A percentile compares a stretch with the other conserved stretches of the same genome.
Evolutionary conservation across 2,329 filamentous ascomycete genomes (phyloP).

Genomic region (Niveomyces coronatus): DNA sequence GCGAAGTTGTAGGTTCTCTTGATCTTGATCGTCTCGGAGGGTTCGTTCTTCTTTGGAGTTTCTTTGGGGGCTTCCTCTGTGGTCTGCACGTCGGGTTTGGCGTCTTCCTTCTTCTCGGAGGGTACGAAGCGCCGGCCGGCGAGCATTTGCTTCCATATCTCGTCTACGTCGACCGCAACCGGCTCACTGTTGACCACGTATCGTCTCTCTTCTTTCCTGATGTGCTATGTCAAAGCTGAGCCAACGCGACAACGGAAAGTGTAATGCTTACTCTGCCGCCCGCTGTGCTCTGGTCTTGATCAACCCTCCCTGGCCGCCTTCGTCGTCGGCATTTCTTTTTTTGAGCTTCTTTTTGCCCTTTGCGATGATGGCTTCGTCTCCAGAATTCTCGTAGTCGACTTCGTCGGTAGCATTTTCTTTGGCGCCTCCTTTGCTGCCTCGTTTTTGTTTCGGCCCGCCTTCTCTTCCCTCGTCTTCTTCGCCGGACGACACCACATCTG

Average conservation of each 20-base stretch:
- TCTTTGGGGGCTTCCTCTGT: slow-evolving; percentile 5
- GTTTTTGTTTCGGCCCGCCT: slow-evolving; percentile 15
- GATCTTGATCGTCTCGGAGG: slow-evolving; percentile 45
- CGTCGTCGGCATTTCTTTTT: slow-evolving; percentile 38
- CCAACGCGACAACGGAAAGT: not conserved
- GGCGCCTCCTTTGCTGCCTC: slow-evolving; percentile 11
- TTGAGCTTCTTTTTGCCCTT: slow-evolving; percentile 46
- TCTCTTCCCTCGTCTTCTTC: slow-evolving; percentile 30
- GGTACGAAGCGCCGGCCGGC: slow-evolving; percentile 22
- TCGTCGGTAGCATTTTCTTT: slow-evolving; percentile 24
- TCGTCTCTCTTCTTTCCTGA: slow-evolving; percentile 47
- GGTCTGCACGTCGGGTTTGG: not conserved
- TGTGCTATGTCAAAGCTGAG: slow-evolving; percentile 10
- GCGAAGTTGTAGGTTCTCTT: slow-evolving; percentile 68
- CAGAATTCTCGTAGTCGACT: slow-evolving; percentile 53
- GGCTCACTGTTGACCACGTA: slow-evolving; percentile 42
- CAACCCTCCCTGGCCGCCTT: slow-evolving; percentile 49
- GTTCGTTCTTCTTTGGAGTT: slow-evolving; percentile 14
- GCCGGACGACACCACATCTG: slow-evolving; percentile 40
- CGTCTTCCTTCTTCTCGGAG: slow-evolving; percentile 2
- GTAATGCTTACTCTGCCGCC: slow-evolving; percentile 44
- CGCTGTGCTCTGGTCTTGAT: slow-evolving; percentile 65
- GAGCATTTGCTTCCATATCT: slow-evolving; percentile 59
- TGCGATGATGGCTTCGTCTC: slow-evolving; percentile 60
- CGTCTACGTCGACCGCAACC: slow-evolving; percentile 62